Evolutionary conservation across 2,329 filamentous ascomycete species (phyloP).

Genomic region (Nigrospora osmanthi): DNA sequence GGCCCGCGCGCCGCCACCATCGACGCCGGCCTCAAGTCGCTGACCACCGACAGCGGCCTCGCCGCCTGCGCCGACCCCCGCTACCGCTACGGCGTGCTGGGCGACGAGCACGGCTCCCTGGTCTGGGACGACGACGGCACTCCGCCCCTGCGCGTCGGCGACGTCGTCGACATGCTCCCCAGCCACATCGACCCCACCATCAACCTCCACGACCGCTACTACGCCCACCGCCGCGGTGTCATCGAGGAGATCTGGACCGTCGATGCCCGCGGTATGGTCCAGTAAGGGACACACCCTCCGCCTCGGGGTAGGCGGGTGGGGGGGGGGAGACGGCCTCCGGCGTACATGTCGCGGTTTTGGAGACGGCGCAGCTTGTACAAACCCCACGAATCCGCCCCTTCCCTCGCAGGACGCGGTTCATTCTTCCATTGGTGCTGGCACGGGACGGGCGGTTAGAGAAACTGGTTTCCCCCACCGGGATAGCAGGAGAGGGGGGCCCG

Average conservation of each 20-base stretch:
- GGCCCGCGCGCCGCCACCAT: conserved; percentile 35
- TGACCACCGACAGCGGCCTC: conserved; percentile 43
- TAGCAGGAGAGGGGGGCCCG: no score
- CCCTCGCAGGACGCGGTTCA: no score
- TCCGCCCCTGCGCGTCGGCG: conserved; percentile 30
- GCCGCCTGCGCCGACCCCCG: conserved; percentile 36
- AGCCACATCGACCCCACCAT: conserved; percentile 48
- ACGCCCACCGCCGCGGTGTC: conserved; percentile 36
- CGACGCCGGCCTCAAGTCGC: conserved; percentile 39
- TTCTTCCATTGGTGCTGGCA: no score
- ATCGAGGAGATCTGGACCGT: conserved; percentile 45
- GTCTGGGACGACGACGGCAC: conserved; percentile 28
- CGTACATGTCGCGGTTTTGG: no score
- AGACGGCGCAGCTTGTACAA: no score
- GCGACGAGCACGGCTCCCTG: conserved; percentile 41
- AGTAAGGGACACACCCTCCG: conserved; percentile 27
- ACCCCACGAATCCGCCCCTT: no score
- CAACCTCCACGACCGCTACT: conserved; percentile 43
- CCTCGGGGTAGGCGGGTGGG: no score
- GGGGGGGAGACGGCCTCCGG: no score
- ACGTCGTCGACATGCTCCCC: conserved; percentile 42
- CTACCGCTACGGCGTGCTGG: conserved; percentile 34
- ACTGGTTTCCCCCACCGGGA: no score
- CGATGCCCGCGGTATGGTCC: conserved; percentile 41
- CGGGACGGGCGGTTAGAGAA: no score